Evolutionary conservation across 805 yeast genomes (phyloP).

Genomic region (Debaryomyces tyrocola): DNA sequence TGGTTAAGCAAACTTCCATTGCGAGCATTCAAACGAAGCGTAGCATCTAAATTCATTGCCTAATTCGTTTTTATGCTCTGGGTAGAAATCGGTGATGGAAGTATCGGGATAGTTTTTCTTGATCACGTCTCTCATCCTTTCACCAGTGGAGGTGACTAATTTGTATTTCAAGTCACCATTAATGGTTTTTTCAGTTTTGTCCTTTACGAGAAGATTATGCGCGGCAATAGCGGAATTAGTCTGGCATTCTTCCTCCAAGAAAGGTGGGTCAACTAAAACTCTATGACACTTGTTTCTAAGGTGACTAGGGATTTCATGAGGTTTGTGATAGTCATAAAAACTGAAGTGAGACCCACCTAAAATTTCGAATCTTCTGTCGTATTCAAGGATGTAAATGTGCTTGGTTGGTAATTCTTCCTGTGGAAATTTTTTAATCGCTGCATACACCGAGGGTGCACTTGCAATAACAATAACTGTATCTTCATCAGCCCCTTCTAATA

Average conservation of each 20-base stretch:
- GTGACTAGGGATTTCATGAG: conserved; percentile 57
- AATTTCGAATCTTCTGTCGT: conserved; percentile 71
- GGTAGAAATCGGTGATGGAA: conserved; percentile 62
- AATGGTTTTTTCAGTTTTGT: conserved; percentile 36
- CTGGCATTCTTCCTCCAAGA: conserved; percentile 80
- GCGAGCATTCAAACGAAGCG: conserved; percentile 67
- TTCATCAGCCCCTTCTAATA: conserved; percentile 73
- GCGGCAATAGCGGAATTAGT: conserved; percentile 58
- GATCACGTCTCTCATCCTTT: conserved; percentile 74
- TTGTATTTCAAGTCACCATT: conserved; percentile 45
- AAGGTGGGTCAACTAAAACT: conserved; percentile 84
- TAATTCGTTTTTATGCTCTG: conserved; percentile 82
- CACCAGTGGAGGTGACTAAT: conserved; percentile 83
- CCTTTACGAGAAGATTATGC: conserved; percentile 49
- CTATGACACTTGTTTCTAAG: conserved; percentile 67
- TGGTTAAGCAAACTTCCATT: conserved; percentile 53
- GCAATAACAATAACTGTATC: conserved; percentile 72
- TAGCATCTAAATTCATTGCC: conserved; percentile 88
- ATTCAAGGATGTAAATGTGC: conserved; percentile 75
- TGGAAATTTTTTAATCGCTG: conserved; percentile 65
- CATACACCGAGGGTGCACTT: conserved; percentile 91
- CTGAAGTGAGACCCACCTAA: conserved; percentile 72
- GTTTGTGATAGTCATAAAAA: conserved; percentile 74
- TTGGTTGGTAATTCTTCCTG: conserved; percentile 56
- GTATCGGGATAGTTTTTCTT: conserved; percentile 62